These are phyloP conservation scores for Penicillium hordei DNA, from an alignment of 2,329 filamentous ascomycete species.

Conservation along the genomic window DNA sequence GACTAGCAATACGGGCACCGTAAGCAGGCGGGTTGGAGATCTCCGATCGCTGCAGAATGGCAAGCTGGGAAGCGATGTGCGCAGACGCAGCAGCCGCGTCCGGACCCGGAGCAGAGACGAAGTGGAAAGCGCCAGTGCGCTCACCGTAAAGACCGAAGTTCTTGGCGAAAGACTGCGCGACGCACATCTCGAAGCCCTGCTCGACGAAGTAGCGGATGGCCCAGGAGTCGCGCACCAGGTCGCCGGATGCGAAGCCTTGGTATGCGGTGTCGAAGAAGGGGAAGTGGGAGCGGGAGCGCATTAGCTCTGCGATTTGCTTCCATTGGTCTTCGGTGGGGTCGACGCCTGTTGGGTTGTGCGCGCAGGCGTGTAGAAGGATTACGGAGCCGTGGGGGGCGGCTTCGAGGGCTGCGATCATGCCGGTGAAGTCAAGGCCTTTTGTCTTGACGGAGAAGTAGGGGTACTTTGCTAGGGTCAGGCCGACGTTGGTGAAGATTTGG, in stretches of 20 bases:
- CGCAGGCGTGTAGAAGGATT: slow-evolving; percentile 90
- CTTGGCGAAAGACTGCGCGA: slow-evolving; percentile 64
- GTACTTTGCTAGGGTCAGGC: slow-evolving; percentile 74
- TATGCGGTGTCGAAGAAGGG: slow-evolving; percentile 99
- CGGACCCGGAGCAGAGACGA: slow-evolving; percentile 71
- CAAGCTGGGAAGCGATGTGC: slow-evolving; percentile 80
- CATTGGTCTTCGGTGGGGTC: slow-evolving; percentile 93
- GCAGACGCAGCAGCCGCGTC: slow-evolving; percentile 61
- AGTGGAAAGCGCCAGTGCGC: slow-evolving; percentile 94
- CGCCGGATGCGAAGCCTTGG: slow-evolving; percentile 94
- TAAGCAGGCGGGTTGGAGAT: slow-evolving; percentile 97
- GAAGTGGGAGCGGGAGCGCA: slow-evolving; percentile 79
- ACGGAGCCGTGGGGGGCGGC: slow-evolving; percentile 76
- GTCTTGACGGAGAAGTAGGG: slow-evolving; percentile 91
- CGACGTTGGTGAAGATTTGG: slow-evolving; percentile 94
- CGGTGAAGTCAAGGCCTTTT: slow-evolving; percentile 86
- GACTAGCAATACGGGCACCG: slow-evolving; percentile 82
- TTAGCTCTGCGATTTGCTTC: slow-evolving; percentile 78
- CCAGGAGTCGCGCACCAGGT: slow-evolving; percentile 79
- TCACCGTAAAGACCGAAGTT: slow-evolving; percentile 87
- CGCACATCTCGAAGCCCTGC: slow-evolving; percentile 73
- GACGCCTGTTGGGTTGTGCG: slow-evolving; percentile 96
- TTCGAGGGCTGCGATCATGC: slow-evolving; percentile 72
- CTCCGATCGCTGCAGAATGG: slow-evolving; percentile 92
- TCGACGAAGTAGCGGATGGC: slow-evolving; percentile 94